Evolutionary conservation across 108 stramenopile genomes (phyloP).

Genomic region (Fragilaria crotonensis): DNA sequence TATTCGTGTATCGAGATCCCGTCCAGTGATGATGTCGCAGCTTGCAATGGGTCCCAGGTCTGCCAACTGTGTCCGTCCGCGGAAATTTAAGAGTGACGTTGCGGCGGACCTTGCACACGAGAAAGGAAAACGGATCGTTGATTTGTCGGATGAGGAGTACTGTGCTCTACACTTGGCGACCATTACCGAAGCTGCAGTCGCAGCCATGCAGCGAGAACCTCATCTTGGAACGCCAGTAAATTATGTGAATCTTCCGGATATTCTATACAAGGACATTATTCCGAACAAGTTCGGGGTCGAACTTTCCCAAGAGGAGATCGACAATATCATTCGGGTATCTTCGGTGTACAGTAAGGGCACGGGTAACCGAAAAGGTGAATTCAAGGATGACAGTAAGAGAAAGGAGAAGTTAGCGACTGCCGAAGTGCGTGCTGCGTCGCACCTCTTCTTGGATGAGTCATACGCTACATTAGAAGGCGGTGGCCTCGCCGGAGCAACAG

Average conservation of each 20-base stretch:
- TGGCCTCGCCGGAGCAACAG: too few species aligned
- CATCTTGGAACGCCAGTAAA: too few species aligned
- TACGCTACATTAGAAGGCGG: too few species aligned
- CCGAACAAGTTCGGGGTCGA: slow-evolving; percentile 30
- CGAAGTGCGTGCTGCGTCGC: slow-evolving; percentile 41
- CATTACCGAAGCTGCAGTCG: slow-evolving; percentile 66
- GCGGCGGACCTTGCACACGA: slow-evolving; percentile 12
- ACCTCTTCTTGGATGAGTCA: slow-evolving; percentile 41
- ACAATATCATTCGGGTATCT: slow-evolving; percentile 51
- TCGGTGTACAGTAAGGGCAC: slow-evolving; percentile 68
- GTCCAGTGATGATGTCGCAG: too few species aligned
- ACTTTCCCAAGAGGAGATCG: slow-evolving; percentile 22
- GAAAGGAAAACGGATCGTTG: too few species aligned
- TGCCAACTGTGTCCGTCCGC: slow-evolving; percentile 52
- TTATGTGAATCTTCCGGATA: slow-evolving; percentile 41
- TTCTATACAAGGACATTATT: slow-evolving; percentile 28
- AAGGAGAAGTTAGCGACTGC: slow-evolving; percentile 55
- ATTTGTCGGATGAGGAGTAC: slow-evolving; percentile 48
- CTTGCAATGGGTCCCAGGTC: slow-evolving; percentile 19
- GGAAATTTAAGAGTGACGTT: too few species aligned
- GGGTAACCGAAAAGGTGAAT: slow-evolving; percentile 33
- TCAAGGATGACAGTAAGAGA: slow-evolving; percentile 50
- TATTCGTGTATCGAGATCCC: slow-evolving; percentile 90
- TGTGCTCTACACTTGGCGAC: slow-evolving; percentile 79
- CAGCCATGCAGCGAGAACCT: too few species aligned